Conservation (phyloP, 176 grass and related monocot genomes). For the Carex scoparia region DNA sequence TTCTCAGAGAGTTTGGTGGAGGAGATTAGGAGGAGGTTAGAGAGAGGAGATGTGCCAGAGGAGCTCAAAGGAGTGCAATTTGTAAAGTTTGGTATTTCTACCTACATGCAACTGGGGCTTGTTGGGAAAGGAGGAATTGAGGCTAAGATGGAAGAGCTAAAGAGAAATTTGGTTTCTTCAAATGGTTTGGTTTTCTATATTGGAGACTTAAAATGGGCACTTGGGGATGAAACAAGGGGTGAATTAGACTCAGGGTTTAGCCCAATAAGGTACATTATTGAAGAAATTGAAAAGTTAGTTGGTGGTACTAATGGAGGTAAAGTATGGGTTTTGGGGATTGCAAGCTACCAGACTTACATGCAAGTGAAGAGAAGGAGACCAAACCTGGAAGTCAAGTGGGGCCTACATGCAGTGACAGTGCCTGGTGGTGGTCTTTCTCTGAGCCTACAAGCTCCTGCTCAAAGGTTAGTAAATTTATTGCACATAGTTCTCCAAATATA, state of each 20-base stretch:
- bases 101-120: constrained; percentile 71
- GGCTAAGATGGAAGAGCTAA: constrained; percentile 50
- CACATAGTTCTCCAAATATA: background rate
- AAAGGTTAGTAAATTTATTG: constrained; percentile 44
- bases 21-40: constrained; percentile 49
- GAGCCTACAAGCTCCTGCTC: constrained; percentile 36
- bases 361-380: constrained; percentile 53
- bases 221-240: constrained; percentile 42
- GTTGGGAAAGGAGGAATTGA: constrained; percentile 56
- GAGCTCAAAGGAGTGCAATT: constrained; percentile 57
- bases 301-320: background rate
- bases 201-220: constrained; percentile 72
- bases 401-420: constrained; percentile 66
- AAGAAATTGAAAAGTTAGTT: constrained; percentile 55
- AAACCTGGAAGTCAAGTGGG: constrained; percentile 49
- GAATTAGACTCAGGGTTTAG: constrained; percentile 29
- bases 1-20: constrained; percentile 48
- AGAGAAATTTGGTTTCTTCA: constrained; percentile 45
- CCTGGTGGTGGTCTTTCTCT: constrained; percentile 51
- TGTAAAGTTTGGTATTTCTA: constrained; percentile 62
- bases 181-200: constrained; percentile 56
- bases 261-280: constrained; percentile 59
- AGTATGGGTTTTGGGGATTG: constrained; percentile 62
- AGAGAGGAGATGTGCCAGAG: constrained; percentile 61
- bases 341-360: constrained; percentile 85